Conservation (phyloP, 805 yeast genomes). For the Saturnispora bothae region DNA sequence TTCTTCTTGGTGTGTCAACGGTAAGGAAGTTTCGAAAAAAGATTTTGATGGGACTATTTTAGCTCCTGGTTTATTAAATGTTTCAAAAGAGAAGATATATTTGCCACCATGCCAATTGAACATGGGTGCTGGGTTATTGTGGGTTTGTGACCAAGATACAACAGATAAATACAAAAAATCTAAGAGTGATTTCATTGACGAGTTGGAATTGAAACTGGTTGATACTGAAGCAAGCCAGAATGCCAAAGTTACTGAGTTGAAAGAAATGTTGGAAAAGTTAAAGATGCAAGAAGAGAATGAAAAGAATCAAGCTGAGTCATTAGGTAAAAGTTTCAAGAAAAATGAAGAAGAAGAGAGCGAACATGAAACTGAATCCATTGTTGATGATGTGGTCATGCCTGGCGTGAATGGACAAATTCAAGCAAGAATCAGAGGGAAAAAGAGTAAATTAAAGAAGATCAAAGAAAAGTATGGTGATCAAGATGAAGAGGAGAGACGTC, state of each 20-base stretch:
- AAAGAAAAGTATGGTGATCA: conserved; percentile 79
- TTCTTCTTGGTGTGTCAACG: conserved; percentile 79
- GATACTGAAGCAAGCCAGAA: conserved; percentile 19
- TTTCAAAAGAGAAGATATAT: conserved; percentile 42
- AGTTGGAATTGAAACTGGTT: conserved; percentile 22
- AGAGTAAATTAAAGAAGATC: conserved; percentile 72
- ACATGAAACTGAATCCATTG: background rate
- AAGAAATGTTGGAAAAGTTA: conserved; percentile 22
- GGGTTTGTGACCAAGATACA: conserved; percentile 55
- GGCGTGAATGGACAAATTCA: conserved; percentile 19
- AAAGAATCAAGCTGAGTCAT: conserved; percentile 2
- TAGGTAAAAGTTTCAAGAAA: background rate
- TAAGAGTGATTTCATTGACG: conserved; percentile 20
- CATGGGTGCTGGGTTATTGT: conserved; percentile 81
- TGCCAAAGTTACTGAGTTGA: conserved; percentile 23
- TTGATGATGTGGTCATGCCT: conserved; percentile 9
- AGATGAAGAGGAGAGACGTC: conserved; percentile 74
- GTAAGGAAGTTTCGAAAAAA: conserved; percentile 56
- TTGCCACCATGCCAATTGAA: conserved; percentile 74
- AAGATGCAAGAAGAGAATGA: conserved; percentile 12
- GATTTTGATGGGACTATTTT: conserved; percentile 49
- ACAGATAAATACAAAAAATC: conserved; percentile 26
- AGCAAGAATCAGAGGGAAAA: conserved; percentile 67
- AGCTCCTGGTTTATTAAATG: conserved; percentile 50
- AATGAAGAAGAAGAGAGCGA: background rate